These are phyloP conservation scores for Magnusiomyces magnusii DNA, from an alignment of 1,139 yeast genomes.

Conservation along the genomic window DNA sequence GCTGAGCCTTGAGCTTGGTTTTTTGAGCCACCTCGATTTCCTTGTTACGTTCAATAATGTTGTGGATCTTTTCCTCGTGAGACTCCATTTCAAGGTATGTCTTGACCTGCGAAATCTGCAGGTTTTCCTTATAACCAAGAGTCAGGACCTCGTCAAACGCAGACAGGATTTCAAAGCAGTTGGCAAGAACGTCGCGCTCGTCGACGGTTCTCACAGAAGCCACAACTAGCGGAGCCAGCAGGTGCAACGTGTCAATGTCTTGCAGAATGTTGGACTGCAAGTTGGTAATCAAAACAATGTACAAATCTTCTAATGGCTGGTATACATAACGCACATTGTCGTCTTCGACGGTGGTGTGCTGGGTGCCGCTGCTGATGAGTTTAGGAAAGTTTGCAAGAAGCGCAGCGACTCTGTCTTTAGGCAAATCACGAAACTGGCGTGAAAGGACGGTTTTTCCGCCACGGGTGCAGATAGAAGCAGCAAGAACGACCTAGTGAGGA, in stretches of 20 bases:
- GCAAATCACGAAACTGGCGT: conserved; percentile 83
- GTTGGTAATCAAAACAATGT: conserved; percentile 86
- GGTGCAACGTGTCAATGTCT: conserved; percentile 86
- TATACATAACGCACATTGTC: conserved; percentile 89
- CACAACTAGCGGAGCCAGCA: conserved; percentile 76
- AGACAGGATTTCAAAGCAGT: conserved; percentile 80
- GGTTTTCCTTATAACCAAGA: conserved; percentile 84
- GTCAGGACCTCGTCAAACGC: conserved; percentile 93
- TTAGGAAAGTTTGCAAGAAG: conserved; percentile 82
- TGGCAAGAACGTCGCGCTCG: conserved; percentile 75
- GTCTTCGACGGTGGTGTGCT: conserved; percentile 93
- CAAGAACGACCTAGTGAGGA: conserved; percentile 55
- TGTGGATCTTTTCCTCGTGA: conserved; percentile 97
- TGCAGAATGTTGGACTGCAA: conserved; percentile 87
- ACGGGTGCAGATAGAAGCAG: conserved; percentile 93
- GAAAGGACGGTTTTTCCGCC: conserved; percentile 92
- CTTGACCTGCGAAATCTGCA: conserved; percentile 73
- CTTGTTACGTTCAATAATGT: conserved; percentile 92
- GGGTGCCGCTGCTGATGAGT: conserved; percentile 63
- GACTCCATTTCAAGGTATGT: conserved; percentile 96
- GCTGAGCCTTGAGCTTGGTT: conserved; percentile 92
- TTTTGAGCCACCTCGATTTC: conserved; percentile 97
- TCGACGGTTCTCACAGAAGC: conserved; percentile 68
- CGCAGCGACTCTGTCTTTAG: conserved; percentile 80
- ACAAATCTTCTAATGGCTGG: conserved; percentile 92